Evolutionary conservation across 352 stramenopile genomes (phyloP), one percentile per base, ranked within the genome.

Genomic region (Phytophthora macrochlamydospora): DNA sequence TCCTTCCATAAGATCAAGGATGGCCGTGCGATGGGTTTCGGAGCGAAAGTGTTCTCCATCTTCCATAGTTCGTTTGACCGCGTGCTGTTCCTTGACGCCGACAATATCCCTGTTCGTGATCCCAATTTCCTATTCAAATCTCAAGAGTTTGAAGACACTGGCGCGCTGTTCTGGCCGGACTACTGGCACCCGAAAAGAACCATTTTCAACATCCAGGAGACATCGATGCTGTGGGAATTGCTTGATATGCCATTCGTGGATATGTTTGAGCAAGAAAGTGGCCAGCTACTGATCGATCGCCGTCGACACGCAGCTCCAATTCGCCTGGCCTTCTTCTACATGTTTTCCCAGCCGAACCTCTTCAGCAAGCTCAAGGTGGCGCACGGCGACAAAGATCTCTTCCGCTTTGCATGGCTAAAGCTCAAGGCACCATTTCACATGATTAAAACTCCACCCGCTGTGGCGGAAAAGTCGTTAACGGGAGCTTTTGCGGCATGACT

Each of bases 241-340:
- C 55, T 90, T 5, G 78, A 71, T 35, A 32, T 80, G 38, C 60
- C 66, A 3, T 82, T 75, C 37, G 54, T 72, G 6, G 56, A 84
- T 52, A 89, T 88, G 81, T 89, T 87, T 48, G 81, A 90, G 64
- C 81, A 90, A 62, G 81, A 90, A 48, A 88, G 78, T 51, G 81
- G 81, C 0, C 81, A 90, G 33, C 32, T 90, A 13, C 51, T 88
- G 7, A 65, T 90, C 49, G 69, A 87, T 55, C 69, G 71, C 11
- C 56, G 54, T 4, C 71, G 69, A 45, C 67, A 75, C 28, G 54
- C 65, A 5, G 62, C 43, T 14, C 60, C 78, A n/a, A 52, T 86
- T 31, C 53, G 73, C 6, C 52, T 75, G 9, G 69, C 79, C 3
- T 62, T 71, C 54, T 73, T 81, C 33, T 87, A 82, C 51, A 69